phyloP scores from a whole-genome alignment of 192 early-diverging fungal species.

The Funneliformis mosseae region DNA sequence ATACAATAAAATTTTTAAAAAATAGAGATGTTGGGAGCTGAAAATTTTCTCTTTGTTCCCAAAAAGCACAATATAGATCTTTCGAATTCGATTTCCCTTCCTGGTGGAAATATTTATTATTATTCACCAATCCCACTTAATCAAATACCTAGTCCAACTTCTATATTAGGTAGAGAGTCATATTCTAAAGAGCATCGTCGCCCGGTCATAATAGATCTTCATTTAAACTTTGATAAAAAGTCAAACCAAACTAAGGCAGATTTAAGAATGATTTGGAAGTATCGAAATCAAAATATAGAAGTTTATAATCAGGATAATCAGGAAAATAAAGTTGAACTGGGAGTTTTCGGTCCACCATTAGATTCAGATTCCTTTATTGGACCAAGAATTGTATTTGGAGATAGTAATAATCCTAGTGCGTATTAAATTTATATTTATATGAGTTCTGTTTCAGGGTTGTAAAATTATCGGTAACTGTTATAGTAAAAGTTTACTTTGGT shows the following conservation, averaged over 20 bases:
- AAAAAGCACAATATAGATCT: background rate
- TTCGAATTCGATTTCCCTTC: background rate
- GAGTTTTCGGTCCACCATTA: background rate
- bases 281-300: conserved; percentile 8
- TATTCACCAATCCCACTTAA: background rate
- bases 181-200: conserved; percentile 2
- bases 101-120: background rate
- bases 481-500: too few relatives aligned
- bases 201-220: background rate
- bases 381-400: background rate
- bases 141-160: background rate
- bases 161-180: background rate
- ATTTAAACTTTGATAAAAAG: conserved; percentile 11
- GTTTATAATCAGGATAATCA: conserved; percentile 8
- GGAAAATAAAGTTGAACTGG: conserved; percentile 1
- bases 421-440: background rate
- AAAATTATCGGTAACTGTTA: background rate
- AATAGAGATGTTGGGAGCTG: too few relatives aligned
- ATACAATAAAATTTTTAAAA: background rate
- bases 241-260: background rate
- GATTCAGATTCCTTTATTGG: background rate
- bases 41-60: background rate
- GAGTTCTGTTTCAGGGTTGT: background rate
- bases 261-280: conserved; percentile 11
- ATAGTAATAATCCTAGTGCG: background rate